These are phyloP conservation scores for Trichosporon coremiiforme DNA, from an alignment of 1,284 basidiomycete species.

Conservation along the genomic window DNA sequence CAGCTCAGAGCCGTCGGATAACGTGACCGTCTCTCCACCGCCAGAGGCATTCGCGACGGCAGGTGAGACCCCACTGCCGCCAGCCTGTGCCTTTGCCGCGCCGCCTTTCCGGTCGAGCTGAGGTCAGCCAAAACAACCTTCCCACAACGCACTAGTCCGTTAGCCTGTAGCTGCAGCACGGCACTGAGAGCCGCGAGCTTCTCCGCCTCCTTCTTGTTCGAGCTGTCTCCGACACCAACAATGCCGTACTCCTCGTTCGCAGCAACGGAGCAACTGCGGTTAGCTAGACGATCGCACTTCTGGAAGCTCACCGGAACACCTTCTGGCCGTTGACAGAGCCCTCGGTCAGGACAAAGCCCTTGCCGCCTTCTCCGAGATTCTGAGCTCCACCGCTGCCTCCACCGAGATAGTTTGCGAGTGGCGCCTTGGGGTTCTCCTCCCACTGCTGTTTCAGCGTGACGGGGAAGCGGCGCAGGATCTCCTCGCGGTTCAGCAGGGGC, in stretches of 20 bases:
- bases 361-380: conserved; percentile 38
- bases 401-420: conserved; percentile 52
- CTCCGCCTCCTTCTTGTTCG: conserved; percentile 69
- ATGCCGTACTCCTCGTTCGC: conserved; percentile 42
- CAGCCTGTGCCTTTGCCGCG: conserved; percentile 1
- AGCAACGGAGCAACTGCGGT: conserved; percentile 43
- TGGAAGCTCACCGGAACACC: conserved; percentile 41
- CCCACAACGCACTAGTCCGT: background rate
- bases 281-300: too few relatives aligned
- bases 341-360: conserved; percentile 39
- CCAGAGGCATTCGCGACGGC: conserved; percentile 2
- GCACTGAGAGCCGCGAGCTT: conserved; percentile 73
- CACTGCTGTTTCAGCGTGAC: conserved; percentile 48
- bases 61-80: background rate
- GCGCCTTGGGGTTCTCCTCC: conserved; percentile 54
- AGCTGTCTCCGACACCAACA: conserved; percentile 65
- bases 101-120: conserved; percentile 19
- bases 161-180: conserved; percentile 64
- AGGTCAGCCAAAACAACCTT: conserved; percentile 1
- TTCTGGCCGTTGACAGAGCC: conserved; percentile 42
- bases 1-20: conserved; percentile 71
- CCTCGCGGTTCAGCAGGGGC: conserved; percentile 38
- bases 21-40: conserved; percentile 37
- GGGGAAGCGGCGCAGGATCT: conserved; percentile 37
- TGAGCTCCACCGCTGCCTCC: conserved; percentile 40